Conservation (phyloP, 2,329 filamentous ascomycete species). For the Cylindrodendrum hubeiense region DNA sequence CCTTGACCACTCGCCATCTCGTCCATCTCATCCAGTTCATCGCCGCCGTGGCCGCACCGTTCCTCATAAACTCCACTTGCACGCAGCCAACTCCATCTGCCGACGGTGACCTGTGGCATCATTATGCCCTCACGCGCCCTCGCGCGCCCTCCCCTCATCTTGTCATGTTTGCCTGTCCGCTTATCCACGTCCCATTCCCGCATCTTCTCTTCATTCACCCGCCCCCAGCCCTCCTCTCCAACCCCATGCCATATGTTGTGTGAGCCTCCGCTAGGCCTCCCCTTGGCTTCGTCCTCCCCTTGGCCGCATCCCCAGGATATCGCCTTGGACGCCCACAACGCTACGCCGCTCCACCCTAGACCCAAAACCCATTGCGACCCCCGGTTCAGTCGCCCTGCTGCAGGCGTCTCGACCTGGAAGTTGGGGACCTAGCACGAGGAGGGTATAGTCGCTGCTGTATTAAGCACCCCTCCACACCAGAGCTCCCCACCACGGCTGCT, state of each 20-base stretch:
- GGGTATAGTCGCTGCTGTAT: conserved; percentile 2
- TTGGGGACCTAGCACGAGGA: not conserved
- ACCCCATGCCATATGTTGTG: not conserved
- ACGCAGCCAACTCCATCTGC: too few species aligned
- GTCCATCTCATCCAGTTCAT: too few species aligned
- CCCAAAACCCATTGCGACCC: not conserved
- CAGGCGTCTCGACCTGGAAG: conserved; percentile 18
- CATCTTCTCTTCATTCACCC: not conserved
- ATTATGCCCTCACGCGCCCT: not conserved
- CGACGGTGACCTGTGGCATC: not conserved
- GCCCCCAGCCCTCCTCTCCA: not conserved
- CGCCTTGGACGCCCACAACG: not conserved
- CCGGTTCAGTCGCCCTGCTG: conserved; percentile 3
- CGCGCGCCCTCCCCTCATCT: too few species aligned
- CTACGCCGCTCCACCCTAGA: not conserved
- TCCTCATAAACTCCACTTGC: too few species aligned
- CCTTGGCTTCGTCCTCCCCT: too few species aligned
- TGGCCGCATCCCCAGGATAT: too few species aligned
- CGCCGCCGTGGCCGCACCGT: too few species aligned
- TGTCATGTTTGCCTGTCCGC: not conserved
- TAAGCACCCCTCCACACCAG: not conserved
- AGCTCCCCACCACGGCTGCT: not conserved
- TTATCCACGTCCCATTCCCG: not conserved
- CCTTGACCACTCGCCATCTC: too few species aligned
- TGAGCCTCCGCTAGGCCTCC: too few species aligned